Evolutionary conservation across 2,329 filamentous ascomycete genomes (phyloP), one percentile per base, ranked within the genome.

Genomic region (Neurospora sp.): DNA sequence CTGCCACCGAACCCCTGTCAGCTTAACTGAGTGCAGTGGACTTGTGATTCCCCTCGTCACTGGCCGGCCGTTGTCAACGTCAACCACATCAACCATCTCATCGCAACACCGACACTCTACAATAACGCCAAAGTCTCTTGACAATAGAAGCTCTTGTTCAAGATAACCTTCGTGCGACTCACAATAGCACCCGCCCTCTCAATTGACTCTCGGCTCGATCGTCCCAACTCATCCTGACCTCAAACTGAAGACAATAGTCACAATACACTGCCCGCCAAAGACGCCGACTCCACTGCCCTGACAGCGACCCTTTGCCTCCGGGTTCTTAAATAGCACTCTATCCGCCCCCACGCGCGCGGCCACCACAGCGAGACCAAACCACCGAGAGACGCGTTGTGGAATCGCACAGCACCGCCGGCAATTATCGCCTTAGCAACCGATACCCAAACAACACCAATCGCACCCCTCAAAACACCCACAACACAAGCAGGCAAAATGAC

Each of bases 401-500:
- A 33, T 62, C 28, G 13, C 52, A 62, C 28, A 62, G 23, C 52
- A 33, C 52, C 23, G 13, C 23, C 52, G 17, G 52, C 52, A 62
- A 62, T 28, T 17, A 62, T 62, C 52, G 52, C 52, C 52, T 62
- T 36, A 17, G 52, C 52, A 62, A 62, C 52, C 28, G 52, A n/a
- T 15, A 62, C 52, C 62, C 68, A 66, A 68, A 43, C 40, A 62
- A 66, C 42, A 17, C 39, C n/a, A 39, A 28, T 38, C 11, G 23
- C 28, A 43, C 33, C 19, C 19, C 39, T 9, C 13, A n/a, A 8
- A 15, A 39, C 15, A 11, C 33, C 9, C 19, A 39, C 43, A 17
- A 36, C n/a, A 10, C 52, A 46, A 70, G 9, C 66, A 66, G 38
- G 52, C 70, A 74, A 72, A 68, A 78, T 77, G 36, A 75, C 74